Evolutionary conservation across 2,329 filamentous ascomycete species (phyloP), one percentile per base, ranked within the genome.

Genomic region (Escovopsis sp.): DNA sequence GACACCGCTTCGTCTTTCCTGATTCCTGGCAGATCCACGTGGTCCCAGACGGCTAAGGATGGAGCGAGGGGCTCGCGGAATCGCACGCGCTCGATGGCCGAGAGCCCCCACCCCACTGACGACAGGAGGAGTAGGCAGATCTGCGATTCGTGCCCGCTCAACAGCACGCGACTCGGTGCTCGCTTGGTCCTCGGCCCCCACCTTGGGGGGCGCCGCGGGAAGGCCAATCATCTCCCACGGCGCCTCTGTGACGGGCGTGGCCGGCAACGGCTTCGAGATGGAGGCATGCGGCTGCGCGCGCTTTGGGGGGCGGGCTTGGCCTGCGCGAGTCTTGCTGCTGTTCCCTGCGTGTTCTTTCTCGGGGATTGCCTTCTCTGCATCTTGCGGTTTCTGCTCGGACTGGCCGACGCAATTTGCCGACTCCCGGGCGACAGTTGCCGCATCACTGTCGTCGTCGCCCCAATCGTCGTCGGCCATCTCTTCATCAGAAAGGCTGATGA

Each of bases 371-470:
- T 41, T 40, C 14, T 48, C 44, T 13, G 51, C 56, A n/a, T 50
- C 50, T 9, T 47, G 43, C 13, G 55, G 54, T 5, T 45, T 50
- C 34, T 48, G 42, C 35, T 51, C 49, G 20, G 56, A 49, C 43
- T 61, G 58, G 34, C 58, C 58, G 25, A 59, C 50, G 43, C 57
- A 50, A 48, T 58, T 58, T 38, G 57, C 57, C 31, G 59, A 49
- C 39, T 57, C 57, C 31, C 54, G 43, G 14, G 52, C 9, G 27
- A 11, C 8, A 3, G 8, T 7, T 11, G 27, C 8, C 27, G 8
- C 3, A 7, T 30, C 27, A 30, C 9, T 11, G 27, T 30, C 27
- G 27, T 30, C 27, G 3, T 30, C 27, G 27, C 27, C 27, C 8
- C 27, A 9, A 3, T 37, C 39, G 38, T 35, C 16, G 2, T 11